Evolutionary conservation across 108 stramenopile species (phyloP).

Genomic region (Nitzschia sp.): DNA sequence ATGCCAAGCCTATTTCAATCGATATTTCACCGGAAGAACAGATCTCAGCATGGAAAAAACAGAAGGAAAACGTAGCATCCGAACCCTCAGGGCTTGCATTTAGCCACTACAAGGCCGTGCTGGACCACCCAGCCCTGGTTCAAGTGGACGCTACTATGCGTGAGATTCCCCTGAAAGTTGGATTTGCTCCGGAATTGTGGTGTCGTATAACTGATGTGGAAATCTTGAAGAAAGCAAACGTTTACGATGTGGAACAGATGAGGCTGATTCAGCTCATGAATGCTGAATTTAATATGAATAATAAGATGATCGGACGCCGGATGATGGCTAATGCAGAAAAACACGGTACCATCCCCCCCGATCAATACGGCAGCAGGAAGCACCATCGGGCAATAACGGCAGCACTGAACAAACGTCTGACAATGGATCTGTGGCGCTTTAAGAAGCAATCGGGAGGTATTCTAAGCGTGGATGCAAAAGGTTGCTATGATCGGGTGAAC

Average conservation of each 20-base stretch:
- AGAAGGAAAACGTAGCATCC: too few species aligned
- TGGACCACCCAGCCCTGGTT: neutral
- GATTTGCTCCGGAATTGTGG: conserved; percentile 1
- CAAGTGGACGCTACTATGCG: neutral
- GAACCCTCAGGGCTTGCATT: conserved; percentile 5
- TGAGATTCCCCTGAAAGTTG: neutral
- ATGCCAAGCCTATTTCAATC: too few species aligned
- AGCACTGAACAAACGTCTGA: neutral
- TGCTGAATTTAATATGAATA: conserved; percentile 16
- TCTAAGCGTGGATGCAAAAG: neutral
- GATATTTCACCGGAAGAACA: too few species aligned
- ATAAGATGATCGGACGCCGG: conserved; percentile 6
- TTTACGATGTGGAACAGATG: conserved; percentile 1
- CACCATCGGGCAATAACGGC: conserved; percentile 2
- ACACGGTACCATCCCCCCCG: neutral
- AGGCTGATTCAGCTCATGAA: conserved; percentile 17
- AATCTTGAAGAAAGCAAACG: conserved; percentile 9
- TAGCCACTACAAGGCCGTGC: conserved; percentile 16
- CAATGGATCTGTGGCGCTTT: conserved; percentile 1
- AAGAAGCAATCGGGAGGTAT: neutral
- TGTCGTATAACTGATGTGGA: conserved; percentile 13
- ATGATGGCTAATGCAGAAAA: too few species aligned
- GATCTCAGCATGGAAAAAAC: too few species aligned
- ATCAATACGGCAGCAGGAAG: neutral
- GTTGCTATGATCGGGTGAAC: conserved; percentile 5